Conservation (phyloP, 2,329 filamentous ascomycete genomes). For the Penicillium hordei region DNA sequence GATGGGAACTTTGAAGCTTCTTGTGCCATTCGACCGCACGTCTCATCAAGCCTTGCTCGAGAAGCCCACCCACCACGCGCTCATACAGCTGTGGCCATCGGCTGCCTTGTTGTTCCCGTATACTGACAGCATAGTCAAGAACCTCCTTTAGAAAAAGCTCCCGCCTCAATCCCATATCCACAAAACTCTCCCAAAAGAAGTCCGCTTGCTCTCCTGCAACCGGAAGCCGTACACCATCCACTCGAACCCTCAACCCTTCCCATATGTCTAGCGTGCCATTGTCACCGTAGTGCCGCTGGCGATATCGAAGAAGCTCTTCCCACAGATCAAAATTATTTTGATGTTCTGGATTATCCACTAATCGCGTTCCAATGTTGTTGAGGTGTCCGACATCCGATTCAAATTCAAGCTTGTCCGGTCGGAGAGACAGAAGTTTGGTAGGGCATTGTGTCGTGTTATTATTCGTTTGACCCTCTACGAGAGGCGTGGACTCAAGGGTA, state of each 20-base stretch:
- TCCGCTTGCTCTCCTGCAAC: constrained; percentile 38
- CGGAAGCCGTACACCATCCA: constrained; percentile 36
- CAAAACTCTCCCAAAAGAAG: constrained; percentile 45
- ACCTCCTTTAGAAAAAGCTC: constrained; percentile 37
- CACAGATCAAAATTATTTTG: constrained; percentile 44
- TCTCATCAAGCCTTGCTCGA: constrained; percentile 30
- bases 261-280: constrained; percentile 45
- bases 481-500: neutral
- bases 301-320: constrained; percentile 46
- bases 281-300: constrained; percentile 45
- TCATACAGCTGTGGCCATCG: constrained; percentile 40
- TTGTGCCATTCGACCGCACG: constrained; percentile 41
- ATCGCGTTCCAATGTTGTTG: constrained; percentile 35
- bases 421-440: constrained; percentile 25
- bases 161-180: constrained; percentile 37
- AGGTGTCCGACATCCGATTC: constrained; percentile 45
- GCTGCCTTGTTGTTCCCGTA: constrained; percentile 42
- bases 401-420: constrained; percentile 39
- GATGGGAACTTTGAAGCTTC: constrained; percentile 35
- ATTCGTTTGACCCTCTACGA: neutral
- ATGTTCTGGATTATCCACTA: constrained; percentile 38
- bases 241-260: constrained; percentile 37
- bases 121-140: constrained; percentile 38
- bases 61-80: constrained; percentile 39
- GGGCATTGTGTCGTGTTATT: constrained; percentile 3